These are phyloP conservation scores for Dactylellina leptospora DNA, from an alignment of 2,329 filamentous ascomycete genomes.

Conservation along the genomic window DNA sequence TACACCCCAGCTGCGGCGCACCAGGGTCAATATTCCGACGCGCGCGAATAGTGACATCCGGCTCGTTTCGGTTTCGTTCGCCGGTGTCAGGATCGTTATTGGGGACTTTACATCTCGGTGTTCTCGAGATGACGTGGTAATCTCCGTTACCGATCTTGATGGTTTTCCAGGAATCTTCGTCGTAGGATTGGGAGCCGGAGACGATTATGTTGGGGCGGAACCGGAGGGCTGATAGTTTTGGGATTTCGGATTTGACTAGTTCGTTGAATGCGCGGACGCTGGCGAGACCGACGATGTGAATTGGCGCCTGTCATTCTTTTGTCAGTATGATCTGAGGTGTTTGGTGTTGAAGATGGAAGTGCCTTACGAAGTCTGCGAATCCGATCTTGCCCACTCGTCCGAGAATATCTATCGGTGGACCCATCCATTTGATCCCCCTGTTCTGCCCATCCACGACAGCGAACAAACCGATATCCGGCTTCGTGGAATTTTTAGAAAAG, in stretches of 20 bases:
- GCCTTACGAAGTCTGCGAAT: slow-evolving; percentile 73
- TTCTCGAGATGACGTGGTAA: slow-evolving; percentile 48
- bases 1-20: slow-evolving; percentile 36
- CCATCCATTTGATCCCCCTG: slow-evolving; percentile 70
- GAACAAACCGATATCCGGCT: slow-evolving; percentile 70
- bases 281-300: slow-evolving; percentile 73
- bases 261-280: slow-evolving; percentile 71
- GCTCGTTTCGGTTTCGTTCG: slow-evolving; percentile 46
- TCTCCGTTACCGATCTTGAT: slow-evolving; percentile 61
- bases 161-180: slow-evolving; percentile 75
- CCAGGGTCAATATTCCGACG: slow-evolving; percentile 43
- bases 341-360: neutral
- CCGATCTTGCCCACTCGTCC: slow-evolving; percentile 73
- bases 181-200: slow-evolving; percentile 70
- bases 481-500: slow-evolving; percentile 43
- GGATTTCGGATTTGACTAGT: slow-evolving; percentile 66
- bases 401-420: slow-evolving; percentile 68
- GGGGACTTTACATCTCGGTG: slow-evolving; percentile 47
- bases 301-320: slow-evolving; percentile 67
- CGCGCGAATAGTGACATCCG: slow-evolving; percentile 40
- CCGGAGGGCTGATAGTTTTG: slow-evolving; percentile 69
- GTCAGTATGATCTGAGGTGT: neutral
- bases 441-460: slow-evolving; percentile 69
- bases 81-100: slow-evolving; percentile 51
- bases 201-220: slow-evolving; percentile 79